Percentiles rank a stretch among this genome's conserved stretches.
Conservation (phyloP, 179 eudicot species). For the Carnegiea gigantea region DNA sequence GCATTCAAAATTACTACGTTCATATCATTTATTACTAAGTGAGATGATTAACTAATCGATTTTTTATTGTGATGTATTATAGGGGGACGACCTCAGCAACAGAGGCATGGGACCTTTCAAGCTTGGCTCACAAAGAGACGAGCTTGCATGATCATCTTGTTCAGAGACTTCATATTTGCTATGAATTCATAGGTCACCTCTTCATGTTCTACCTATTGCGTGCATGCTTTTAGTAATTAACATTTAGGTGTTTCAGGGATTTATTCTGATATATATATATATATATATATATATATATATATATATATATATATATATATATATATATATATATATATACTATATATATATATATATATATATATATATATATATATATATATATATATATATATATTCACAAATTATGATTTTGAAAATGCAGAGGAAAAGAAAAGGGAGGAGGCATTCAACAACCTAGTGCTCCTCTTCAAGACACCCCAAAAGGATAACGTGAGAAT, state of each 20-base stretch:
- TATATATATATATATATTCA: too few relatives aligned
- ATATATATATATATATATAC: too few relatives aligned
- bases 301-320: too few relatives aligned
- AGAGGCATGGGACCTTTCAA: slow-evolving; percentile 66
- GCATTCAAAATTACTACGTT: too few relatives aligned
- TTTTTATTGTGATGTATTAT: background rate
- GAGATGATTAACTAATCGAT: background rate
- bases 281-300: too few relatives aligned
- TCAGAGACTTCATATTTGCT: slow-evolving; percentile 44
- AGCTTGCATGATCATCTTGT: slow-evolving; percentile 53
- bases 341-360: too few relatives aligned
- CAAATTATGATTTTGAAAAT: background rate
- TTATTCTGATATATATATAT: too few relatives aligned
- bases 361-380: too few relatives aligned
- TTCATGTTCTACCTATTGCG: too few relatives aligned
- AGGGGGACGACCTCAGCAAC: slow-evolving; percentile 20
- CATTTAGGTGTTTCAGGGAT: too few relatives aligned
- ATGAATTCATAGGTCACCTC: slow-evolving; percentile 24
- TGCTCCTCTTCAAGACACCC: slow-evolving; percentile 40
- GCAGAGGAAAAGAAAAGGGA: slow-evolving; percentile 49
- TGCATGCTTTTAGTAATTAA: too few relatives aligned
- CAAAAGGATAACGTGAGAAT: slow-evolving; percentile 47
- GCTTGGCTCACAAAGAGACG: slow-evolving; percentile 59
- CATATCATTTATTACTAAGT: background rate
- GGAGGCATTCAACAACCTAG: slow-evolving; percentile 32